These are phyloP conservation scores for carrot (Daucus carota) DNA, from an alignment of 129 eudicot genomes.

Conservation along the genomic window DNA sequence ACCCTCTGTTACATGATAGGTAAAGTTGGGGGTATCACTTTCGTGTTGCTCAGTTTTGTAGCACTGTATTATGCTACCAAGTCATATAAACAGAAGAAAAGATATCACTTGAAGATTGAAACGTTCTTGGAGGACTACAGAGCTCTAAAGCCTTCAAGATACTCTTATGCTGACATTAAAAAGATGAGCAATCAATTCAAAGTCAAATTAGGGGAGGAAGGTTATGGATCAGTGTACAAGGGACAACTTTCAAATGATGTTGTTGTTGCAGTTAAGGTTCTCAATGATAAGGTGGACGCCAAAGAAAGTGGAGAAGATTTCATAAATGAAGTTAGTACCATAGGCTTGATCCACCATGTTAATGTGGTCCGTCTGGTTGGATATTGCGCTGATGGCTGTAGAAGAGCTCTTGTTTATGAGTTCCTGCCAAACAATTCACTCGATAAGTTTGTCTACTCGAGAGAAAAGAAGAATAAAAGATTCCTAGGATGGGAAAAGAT, in stretches of 20 bases:
- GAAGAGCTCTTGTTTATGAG: background rate
- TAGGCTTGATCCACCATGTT: background rate
- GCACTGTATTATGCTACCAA: background rate
- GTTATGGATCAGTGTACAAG: slow-evolving; percentile 10
- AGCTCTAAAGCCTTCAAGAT: background rate
- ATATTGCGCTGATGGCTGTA: background rate
- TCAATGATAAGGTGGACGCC: background rate
- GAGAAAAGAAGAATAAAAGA: background rate
- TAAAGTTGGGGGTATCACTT: background rate
- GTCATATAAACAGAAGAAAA: background rate
- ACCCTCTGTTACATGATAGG: background rate
- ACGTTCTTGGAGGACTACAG: slow-evolving; percentile 11
- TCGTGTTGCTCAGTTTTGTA: background rate
- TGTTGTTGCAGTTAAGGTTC: background rate
- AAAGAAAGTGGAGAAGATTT: slow-evolving; percentile 3
- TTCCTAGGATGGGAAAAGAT: background rate
- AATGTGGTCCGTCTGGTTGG: slow-evolving; percentile 6
- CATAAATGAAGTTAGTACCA: background rate
- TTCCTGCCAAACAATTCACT: slow-evolving; percentile 1
- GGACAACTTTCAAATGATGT: slow-evolving; percentile 11
- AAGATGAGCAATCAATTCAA: slow-evolving; percentile 11
- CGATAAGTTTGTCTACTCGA: background rate
- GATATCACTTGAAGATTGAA: slow-evolving; percentile 7
- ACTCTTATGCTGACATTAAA: slow-evolving; percentile 1
- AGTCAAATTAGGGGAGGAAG: slow-evolving; percentile 6